Percentiles rank a stretch among this genome's conserved stretches.
phyloP scores from a whole-genome alignment of 176 grass and related monocot genomes.

The Triticum timopheevii region DNA sequence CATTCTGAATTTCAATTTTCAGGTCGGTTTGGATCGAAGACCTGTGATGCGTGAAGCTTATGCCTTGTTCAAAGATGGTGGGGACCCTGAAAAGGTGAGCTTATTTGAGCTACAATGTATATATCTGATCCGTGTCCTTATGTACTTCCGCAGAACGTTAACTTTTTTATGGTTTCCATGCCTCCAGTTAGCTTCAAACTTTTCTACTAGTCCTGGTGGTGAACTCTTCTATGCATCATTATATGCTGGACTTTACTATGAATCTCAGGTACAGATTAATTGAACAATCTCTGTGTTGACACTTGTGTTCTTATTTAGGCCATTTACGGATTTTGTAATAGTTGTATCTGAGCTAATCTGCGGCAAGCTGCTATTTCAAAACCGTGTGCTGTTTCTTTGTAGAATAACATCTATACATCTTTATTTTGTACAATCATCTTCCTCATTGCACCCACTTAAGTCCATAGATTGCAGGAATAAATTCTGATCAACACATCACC shows the following conservation, averaged over 20 bases:
- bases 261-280: constrained; percentile 67
- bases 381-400: not conserved
- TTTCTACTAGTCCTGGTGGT: constrained; percentile 43
- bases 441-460: not conserved
- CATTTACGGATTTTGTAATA: not conserved
- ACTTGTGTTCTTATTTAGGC: not conserved
- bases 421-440: not conserved
- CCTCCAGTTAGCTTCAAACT: constrained; percentile 62
- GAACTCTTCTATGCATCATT: constrained; percentile 85
- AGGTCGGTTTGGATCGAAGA: constrained; percentile 78
- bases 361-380: not conserved
- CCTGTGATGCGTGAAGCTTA: constrained; percentile 76
- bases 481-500: not conserved
- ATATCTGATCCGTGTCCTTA: not conserved
- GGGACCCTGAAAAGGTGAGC: constrained; percentile 73
- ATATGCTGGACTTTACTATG: constrained; percentile 78
- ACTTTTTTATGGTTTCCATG: not conserved
- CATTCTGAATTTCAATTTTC: not conserved
- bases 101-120: not conserved
- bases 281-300: not conserved
- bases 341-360: not conserved
- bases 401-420: not conserved
- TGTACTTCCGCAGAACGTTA: not conserved
- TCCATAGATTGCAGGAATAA: not conserved
- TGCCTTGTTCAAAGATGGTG: constrained; percentile 69